Evolutionary conservation across 106 monocot genomes (phyloP), one percentile per base, ranked within the genome.

Genomic region (Dendrobium huoshanense): DNA sequence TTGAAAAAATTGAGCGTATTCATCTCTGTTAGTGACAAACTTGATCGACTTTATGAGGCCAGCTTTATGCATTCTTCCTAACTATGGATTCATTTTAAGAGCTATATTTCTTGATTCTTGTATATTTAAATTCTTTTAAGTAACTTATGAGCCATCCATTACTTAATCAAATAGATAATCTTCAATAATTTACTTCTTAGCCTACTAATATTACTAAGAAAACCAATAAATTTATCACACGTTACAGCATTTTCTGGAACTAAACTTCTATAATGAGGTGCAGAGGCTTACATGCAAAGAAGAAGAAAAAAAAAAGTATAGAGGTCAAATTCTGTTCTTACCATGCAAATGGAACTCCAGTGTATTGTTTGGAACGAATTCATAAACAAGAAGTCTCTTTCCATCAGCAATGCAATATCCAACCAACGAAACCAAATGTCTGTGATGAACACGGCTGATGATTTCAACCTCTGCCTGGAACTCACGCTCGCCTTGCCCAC

Each of bases 381-480:
- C 93, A 84, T 93, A 93, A 72, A 90, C 93, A 83, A 93, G 90
- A 40, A 93, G 64, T 55, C 88, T 93, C 83, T 79, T 79, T 13
- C 54, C 82, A n/a, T 87, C 90, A 47, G 86, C 79, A 44, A 88
- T 90, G 85, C 93, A 93, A 80, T 93, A 88, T 40, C 93, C 93
- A 65, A 93, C 90, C 83, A 93, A 79, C 1, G 90, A 87, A 19
- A 93, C 93, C 43, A 93, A 74, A 87, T 93, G 93, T 64, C 80
- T 90, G 61, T 93, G 90, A 83, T 90, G 90, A 40, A 90, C 90
- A n/a, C 90, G 82, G 16, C 87, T 90, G 42, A 90, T 90, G 47
- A 87, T 90, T 7, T 90, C 90, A 41, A 90, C 85, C 83, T 90
- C 90, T 0, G 90, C 87, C 80, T 90, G 87, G 58, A 90, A 90